Percentiles rank a stretch among this genome's conserved stretches.
Evolutionary conservation across 108 stramenopile species (phyloP).

Genomic region (Nannochloropsis gaditana): DNA sequence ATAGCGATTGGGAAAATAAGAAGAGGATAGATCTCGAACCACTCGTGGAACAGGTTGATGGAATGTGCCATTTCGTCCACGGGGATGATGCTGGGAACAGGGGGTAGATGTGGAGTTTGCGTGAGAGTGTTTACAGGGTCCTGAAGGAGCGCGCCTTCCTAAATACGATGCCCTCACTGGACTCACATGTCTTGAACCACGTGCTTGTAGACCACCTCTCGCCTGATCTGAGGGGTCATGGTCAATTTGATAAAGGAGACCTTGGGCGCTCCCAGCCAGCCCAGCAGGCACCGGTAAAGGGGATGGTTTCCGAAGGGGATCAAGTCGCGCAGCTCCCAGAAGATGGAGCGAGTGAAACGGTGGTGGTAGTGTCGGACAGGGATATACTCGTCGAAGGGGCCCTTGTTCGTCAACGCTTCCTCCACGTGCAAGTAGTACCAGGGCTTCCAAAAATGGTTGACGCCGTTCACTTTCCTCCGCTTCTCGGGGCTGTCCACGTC

Average conservation of each 20-base stretch:
- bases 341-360: slow-evolving; percentile 57
- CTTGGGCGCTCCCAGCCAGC: slow-evolving; percentile 60
- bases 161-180: neutral
- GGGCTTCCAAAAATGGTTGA: slow-evolving; percentile 57
- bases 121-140: neutral
- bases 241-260: slow-evolving; percentile 52
- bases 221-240: slow-evolving; percentile 26
- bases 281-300: slow-evolving; percentile 57
- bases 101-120: neutral
- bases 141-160: too few relatives aligned
- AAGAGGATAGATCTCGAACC: slow-evolving; percentile 60
- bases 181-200: slow-evolving; percentile 13
- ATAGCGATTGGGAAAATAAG: slow-evolving; percentile 52
- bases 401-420: slow-evolving; percentile 17
- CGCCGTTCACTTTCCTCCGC: slow-evolving; percentile 38
- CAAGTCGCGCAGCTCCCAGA: slow-evolving; percentile 64
- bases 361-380: slow-evolving; percentile 60
- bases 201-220: slow-evolving; percentile 25
- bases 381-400: slow-evolving; percentile 54
- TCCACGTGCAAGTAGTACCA: slow-evolving; percentile 63
- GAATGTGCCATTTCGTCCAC: slow-evolving; percentile 50
- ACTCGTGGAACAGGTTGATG: slow-evolving; percentile 50
- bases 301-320: slow-evolving; percentile 62
- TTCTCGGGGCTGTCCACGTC: slow-evolving; percentile 30
- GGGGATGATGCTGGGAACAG: slow-evolving; percentile 55